Evolutionary conservation across 225 moss, liverwort and hornwort species (phyloP).

Genomic region (Pleurozium schreberi): DNA sequence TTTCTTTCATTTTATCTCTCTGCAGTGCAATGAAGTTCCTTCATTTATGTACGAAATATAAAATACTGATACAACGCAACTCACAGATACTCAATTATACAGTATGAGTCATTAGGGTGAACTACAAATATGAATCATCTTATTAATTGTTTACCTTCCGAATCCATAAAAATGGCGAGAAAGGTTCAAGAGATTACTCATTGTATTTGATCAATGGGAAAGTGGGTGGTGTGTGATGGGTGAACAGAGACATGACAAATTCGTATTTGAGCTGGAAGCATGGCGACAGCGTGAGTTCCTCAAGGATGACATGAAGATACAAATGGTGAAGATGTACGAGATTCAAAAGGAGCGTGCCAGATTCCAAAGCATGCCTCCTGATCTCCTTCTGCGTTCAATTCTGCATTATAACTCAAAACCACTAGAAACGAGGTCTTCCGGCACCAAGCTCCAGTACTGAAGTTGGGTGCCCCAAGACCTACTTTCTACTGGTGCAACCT

Average conservation of each 20-base stretch:
- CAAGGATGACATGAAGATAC: constrained; percentile 29
- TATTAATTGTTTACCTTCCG: neutral
- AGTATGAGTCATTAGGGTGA: neutral
- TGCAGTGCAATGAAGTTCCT: neutral
- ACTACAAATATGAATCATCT: neutral
- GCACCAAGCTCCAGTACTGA: neutral
- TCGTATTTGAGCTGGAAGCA: constrained; percentile 20
- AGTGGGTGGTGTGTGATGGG: neutral
- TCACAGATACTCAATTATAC: neutral
- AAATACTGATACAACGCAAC: neutral
- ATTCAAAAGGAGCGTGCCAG: constrained; percentile 21
- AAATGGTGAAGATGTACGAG: constrained; percentile 14
- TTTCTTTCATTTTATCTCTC: neutral
- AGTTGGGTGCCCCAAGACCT: neutral
- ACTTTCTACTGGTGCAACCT: neutral
- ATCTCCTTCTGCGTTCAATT: neutral
- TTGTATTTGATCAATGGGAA: neutral
- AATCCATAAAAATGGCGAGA: neutral
- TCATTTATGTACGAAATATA: neutral
- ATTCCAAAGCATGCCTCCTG: constrained; percentile 26
- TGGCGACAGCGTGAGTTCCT: constrained; percentile 34
- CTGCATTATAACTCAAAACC: neutral
- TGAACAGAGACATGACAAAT: constrained; percentile 30
- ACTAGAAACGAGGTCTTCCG: neutral
- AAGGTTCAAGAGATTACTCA: neutral